phyloP scores from a whole-genome alignment of 805 yeast genomes.

The Wickerhamiella galacta region DNA sequence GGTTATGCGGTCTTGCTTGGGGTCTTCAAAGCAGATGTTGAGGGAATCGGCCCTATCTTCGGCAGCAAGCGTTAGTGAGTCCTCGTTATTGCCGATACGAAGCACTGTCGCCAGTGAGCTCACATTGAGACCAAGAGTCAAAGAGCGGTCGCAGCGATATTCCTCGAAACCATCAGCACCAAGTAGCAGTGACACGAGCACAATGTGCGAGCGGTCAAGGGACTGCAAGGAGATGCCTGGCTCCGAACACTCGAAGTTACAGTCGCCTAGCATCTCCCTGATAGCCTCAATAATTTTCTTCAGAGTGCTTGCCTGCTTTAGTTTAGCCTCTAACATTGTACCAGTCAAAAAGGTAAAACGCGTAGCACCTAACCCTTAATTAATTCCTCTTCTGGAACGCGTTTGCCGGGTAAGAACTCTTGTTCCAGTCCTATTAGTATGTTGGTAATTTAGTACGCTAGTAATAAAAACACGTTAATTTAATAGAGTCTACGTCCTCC shows the following conservation, averaged over 20 bases:
- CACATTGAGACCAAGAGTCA: constrained; percentile 82
- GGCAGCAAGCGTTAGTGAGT: constrained; percentile 73
- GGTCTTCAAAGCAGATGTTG: constrained; percentile 74
- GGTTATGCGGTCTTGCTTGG: constrained; percentile 75
- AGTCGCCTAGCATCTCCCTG: constrained; percentile 83
- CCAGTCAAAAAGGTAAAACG: no score
- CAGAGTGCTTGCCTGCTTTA: constrained; percentile 78
- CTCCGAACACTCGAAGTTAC: constrained; percentile 95
- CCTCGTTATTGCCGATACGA: constrained; percentile 81
- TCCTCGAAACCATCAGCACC: constrained; percentile 79
- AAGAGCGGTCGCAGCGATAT: constrained; percentile 88
- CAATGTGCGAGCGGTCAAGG: constrained; percentile 91
- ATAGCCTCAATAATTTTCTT: constrained; percentile 89
- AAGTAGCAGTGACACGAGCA: constrained; percentile 72
- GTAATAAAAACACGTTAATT: no score
- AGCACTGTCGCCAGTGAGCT: constrained; percentile 76
- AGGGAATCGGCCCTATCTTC: constrained; percentile 76
- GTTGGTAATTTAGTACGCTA: no score
- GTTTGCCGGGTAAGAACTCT: no score
- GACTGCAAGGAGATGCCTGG: constrained; percentile 93
- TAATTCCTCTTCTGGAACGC: no score
- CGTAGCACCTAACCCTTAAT: no score
- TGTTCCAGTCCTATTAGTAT: no score
- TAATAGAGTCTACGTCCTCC: no score
- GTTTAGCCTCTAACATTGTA: constrained; percentile 89